phyloP scores from a whole-genome alignment of 495 filamentous ascomycete species.

The Poronia punctata region DNA sequence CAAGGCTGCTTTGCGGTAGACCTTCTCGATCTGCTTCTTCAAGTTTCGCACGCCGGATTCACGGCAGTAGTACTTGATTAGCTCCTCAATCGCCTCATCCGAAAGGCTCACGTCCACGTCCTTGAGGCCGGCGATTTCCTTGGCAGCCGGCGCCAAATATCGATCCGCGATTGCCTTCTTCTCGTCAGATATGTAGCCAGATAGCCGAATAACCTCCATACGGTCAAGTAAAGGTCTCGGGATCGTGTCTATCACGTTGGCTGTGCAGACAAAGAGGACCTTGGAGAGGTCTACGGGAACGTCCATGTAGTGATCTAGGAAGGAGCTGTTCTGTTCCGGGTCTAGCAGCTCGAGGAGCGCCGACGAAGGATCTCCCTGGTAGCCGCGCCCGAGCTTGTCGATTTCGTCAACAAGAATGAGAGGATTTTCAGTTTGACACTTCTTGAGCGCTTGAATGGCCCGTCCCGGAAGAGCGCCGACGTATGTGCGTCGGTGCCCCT shows the following conservation, averaged over 20 bases:
- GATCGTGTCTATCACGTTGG: conserved; percentile 98
- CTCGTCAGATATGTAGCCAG: conserved; percentile 95
- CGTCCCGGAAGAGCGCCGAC: conserved; percentile 93
- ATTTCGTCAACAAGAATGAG: conserved; percentile 95
- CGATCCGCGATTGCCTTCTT: conserved; percentile 97
- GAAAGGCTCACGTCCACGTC: conserved; percentile 79
- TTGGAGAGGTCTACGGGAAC: conserved; percentile 96
- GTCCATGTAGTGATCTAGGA: conserved; percentile 98
- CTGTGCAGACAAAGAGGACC: conserved; percentile 98
- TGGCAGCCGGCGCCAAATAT: conserved; percentile 86
- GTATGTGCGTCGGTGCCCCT: conserved; percentile 94
- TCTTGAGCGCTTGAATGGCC: conserved; percentile 97
- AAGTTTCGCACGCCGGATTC: conserved; percentile 95
- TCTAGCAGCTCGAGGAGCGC: conserved; percentile 92
- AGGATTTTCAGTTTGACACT: conserved; percentile 97
- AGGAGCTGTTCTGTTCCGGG: conserved; percentile 95
- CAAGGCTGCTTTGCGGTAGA: conserved; percentile 93
- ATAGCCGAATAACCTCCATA: conserved; percentile 97
- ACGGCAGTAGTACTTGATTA: conserved; percentile 97
- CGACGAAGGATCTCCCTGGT: conserved; percentile 94
- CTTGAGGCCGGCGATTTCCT: conserved; percentile 85
- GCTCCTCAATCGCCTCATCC: conserved; percentile 81
- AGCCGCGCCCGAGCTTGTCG: conserved; percentile 93
- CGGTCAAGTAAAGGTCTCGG: conserved; percentile 89
- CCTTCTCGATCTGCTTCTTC: conserved; percentile 99